phyloP scores from a whole-genome alignment of 2,329 filamentous ascomycete species.

The Knufia fluminis region DNA sequence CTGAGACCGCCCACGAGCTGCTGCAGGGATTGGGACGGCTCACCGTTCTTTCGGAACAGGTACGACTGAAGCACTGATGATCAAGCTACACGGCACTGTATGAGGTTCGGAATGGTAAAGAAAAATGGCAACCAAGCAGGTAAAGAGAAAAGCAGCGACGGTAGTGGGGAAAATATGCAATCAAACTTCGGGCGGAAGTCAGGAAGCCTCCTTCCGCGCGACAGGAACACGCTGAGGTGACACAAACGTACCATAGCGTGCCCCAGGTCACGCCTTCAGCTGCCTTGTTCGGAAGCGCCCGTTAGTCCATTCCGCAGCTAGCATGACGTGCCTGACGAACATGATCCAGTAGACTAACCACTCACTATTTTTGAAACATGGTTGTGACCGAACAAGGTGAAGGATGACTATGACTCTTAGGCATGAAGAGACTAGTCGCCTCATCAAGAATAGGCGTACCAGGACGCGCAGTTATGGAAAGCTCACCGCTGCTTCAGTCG shows the following conservation, averaged over 20 bases:
- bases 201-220: neutral
- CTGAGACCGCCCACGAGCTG: no score
- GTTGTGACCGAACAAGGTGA: no score
- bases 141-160: neutral
- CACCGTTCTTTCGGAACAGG: no score
- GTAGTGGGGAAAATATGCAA: neutral
- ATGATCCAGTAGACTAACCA: no score
- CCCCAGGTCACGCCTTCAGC: neutral
- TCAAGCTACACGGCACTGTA: no score
- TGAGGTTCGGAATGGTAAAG: neutral
- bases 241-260: no score
- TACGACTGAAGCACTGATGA: no score
- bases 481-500: neutral
- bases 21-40: no score
- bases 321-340: no score
- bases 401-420: neutral
- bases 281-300: neutral
- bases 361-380: no score
- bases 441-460: neutral
- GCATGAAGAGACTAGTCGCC: neutral
- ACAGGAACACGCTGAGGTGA: neutral
- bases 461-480: neutral
- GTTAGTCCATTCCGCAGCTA: neutral
- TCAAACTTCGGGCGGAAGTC: conserved; percentile 3
- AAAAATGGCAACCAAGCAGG: neutral